Evolutionary conservation across 208 protist species (phyloP), one percentile per base, ranked within the genome.

Genomic region (Wallacemonas collosoma): DNA sequence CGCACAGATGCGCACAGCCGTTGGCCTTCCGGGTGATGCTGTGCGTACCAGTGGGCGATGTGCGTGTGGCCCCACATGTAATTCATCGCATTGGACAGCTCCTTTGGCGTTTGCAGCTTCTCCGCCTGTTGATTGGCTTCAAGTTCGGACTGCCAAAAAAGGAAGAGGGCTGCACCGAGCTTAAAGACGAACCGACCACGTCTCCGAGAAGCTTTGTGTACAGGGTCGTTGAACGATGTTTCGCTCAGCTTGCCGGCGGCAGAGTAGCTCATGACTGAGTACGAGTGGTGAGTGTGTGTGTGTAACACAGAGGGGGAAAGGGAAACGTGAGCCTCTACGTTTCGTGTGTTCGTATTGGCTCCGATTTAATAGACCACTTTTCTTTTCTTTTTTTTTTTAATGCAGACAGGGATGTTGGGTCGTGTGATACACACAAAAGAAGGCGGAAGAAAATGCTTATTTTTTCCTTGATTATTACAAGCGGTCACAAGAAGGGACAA

Each of bases 181-280:
- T 85, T 90, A 45, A 87, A 83, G 15, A 83, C 76, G 57, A 68
- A 87, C 41, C 76, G 69, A 15, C 85, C 79, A 36, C 77, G 79
- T 12, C 78, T 76, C 17, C 66, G 64, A 7, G n/a, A 26, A 26
- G 79, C 71, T n/a, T 41, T 55, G 47, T 81, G 65, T 9, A 44
- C 45, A 14, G 2, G 2, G n/a, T 43, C 65, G 12, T 3, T 48
- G 38, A 38, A 6, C 36, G 11, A 7, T 38, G 36, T 9, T 5
- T 15, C 8, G 36, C 7, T 62, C 6, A 12, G 56, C 5, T 11
- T 38, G 5, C 12, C 56, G 8, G 56, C 17, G 6, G 17, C 8
- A 8, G 56, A 9, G n/a, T 9, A 58, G 15, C 15, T 35, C 54
- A 58, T 58, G 12, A 17, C 17, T 9, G 26, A 26, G 26, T 26